Conservation (phyloP, 192 early-diverging fungal species). For the Rhizophagus prolifer region DNA sequence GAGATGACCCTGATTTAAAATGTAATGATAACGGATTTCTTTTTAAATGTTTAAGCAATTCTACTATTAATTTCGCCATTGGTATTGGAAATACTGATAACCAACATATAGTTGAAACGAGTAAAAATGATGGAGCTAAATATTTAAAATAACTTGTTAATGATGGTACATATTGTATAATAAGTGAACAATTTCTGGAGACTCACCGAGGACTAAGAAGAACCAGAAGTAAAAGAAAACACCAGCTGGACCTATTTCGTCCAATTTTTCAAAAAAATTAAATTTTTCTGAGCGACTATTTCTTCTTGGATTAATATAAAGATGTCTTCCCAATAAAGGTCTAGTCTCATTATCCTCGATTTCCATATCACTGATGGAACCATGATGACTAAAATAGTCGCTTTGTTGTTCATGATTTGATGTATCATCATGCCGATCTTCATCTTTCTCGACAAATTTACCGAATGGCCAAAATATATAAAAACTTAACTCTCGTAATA, state of each 20-base stretch:
- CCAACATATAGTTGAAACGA: conserved; percentile 79
- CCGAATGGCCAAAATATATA: conserved; percentile 99
- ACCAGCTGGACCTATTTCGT: conserved; percentile 44
- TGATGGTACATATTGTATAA: conserved; percentile 22
- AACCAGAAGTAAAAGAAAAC: conserved; percentile 51
- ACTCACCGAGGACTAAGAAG: conserved; percentile 47
- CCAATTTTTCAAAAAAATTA: conserved; percentile 26
- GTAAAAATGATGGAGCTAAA: conserved; percentile 75
- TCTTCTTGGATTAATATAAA: not conserved
- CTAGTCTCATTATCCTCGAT: conserved; percentile 33
- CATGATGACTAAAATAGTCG: conserved; percentile 9
- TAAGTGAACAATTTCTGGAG: not conserved
- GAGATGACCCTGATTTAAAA: conserved; percentile 60
- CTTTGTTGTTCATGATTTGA: conserved; percentile 2
- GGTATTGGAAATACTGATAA: conserved; percentile 86
- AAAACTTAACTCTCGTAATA: conserved; percentile 71
- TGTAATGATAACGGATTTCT: conserved; percentile 74
- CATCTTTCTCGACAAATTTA: conserved; percentile 75
- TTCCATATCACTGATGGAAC: conserved; percentile 5
- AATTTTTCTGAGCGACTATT: conserved; percentile 21
- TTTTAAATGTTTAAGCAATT: conserved; percentile 73
- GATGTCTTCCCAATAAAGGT: conserved; percentile 34
- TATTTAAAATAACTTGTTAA: conserved; percentile 11
- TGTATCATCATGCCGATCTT: conserved; percentile 4
- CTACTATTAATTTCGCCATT: conserved; percentile 91